Evolutionary conservation across 352 stramenopile genomes (phyloP).

Genomic region (Globisporangium middletonii): DNA sequence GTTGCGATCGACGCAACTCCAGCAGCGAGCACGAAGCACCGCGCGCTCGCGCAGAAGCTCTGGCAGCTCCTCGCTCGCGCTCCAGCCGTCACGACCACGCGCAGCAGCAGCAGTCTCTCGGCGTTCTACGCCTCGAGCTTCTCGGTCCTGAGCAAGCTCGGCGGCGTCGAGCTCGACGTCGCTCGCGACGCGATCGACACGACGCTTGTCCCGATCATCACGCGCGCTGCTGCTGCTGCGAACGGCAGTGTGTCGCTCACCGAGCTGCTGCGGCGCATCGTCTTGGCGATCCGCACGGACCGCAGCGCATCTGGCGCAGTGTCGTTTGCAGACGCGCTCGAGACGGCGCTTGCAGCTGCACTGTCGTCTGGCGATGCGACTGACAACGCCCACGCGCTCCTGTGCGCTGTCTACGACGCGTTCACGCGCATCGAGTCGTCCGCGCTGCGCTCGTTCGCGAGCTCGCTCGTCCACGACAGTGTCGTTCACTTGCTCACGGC

Average conservation of each 20-base stretch:
- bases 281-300: constrained; percentile 9
- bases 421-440: constrained; percentile 17
- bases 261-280: constrained; percentile 11
- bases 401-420: constrained; percentile 8
- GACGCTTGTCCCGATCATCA: constrained; percentile 27
- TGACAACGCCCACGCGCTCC: constrained; percentile 5
- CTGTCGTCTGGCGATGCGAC: neutral
- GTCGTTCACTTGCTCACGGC: constrained; percentile 8
- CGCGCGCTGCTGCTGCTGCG: constrained; percentile 13
- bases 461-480: constrained; percentile 7
- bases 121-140: constrained; percentile 35
- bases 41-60: constrained; percentile 29
- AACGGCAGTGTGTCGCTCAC: constrained; percentile 3
- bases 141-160: constrained; percentile 17
- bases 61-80: constrained; percentile 29
- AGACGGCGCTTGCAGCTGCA: constrained; percentile 2
- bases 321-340: constrained; percentile 5
- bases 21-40: constrained; percentile 28
- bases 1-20: constrained; percentile 12
- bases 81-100: constrained; percentile 4
- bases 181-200: constrained; percentile 16
- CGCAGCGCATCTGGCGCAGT: neutral
- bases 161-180: constrained; percentile 19
- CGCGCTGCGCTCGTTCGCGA: constrained; percentile 4
- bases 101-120: neutral